Evolutionary conservation across 2,329 filamentous ascomycete species (phyloP).

Genomic region (Ophiostoma populinum): DNA sequence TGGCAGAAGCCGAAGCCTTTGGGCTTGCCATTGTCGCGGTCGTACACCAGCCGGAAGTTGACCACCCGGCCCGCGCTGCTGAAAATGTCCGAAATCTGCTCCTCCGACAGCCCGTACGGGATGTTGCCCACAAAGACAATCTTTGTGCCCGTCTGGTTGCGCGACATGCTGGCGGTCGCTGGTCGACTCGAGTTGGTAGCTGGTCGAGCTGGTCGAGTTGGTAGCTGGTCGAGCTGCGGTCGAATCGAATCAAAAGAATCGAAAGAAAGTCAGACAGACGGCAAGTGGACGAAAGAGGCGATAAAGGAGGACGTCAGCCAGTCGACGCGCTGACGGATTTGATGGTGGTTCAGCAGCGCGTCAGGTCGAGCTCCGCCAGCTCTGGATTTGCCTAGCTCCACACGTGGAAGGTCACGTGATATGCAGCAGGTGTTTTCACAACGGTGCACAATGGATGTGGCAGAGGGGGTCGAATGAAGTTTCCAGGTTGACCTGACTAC

Average conservation of each 20-base stretch:
- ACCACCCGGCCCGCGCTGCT: constrained; percentile 77
- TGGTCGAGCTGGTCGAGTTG: too few species aligned
- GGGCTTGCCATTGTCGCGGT: constrained; percentile 82
- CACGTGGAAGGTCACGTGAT: neutral
- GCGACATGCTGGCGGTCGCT: constrained; percentile 36
- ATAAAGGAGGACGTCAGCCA: too few species aligned
- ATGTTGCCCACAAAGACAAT: constrained; percentile 79
- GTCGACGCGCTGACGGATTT: too few species aligned
- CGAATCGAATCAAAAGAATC: too few species aligned
- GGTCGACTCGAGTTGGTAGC: too few species aligned
- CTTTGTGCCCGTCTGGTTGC: constrained; percentile 57
- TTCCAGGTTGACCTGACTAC: too few species aligned
- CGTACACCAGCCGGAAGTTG: constrained; percentile 86
- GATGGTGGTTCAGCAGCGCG: too few species aligned
- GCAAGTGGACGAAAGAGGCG: too few species aligned
- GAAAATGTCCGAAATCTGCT: constrained; percentile 90
- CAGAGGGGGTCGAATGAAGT: too few species aligned
- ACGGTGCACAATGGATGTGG: neutral
- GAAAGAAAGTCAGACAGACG: too few species aligned
- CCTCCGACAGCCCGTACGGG: constrained; percentile 82
- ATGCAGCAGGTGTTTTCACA: neutral
- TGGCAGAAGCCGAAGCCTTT: constrained; percentile 97
- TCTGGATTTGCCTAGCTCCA: constrained; percentile 1
- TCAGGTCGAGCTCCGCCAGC: neutral
- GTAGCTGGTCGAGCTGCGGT: too few species aligned